Percentiles rank a stretch among this genome's conserved stretches.
Conservation (phyloP, 306 rosid genomes). For the Cicer pinnatifidum region DNA sequence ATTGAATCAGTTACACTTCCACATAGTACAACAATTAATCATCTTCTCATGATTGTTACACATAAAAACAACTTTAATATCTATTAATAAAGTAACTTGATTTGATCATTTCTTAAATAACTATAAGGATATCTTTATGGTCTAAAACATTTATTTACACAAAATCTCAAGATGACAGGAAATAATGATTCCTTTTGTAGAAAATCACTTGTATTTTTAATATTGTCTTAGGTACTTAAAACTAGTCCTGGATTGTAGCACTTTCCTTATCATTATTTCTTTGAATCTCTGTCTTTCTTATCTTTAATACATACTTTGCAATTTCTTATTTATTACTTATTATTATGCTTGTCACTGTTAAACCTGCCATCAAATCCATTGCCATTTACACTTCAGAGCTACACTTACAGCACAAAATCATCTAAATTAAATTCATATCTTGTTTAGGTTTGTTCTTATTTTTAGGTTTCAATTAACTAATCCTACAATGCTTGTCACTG, state of each 20-base stretch:
- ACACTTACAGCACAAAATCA: too few species aligned
- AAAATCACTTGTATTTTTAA: constrained; percentile 17
- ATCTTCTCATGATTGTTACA: too few species aligned
- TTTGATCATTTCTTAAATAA: background rate
- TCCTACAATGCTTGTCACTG: too few species aligned
- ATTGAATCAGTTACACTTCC: background rate
- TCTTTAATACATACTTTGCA: constrained; percentile 23
- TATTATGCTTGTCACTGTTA: too few species aligned
- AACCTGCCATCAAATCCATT: too few species aligned
- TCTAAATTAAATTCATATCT: too few species aligned
- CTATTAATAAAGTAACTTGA: background rate
- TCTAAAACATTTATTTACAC: constrained; percentile 4
- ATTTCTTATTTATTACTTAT: background rate
- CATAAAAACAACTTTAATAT: background rate
- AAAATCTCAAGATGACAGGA: background rate
- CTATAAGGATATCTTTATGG: background rate
- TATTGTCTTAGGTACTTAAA: constrained; percentile 11
- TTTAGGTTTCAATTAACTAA: too few species aligned
- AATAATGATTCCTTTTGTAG: constrained; percentile 11
- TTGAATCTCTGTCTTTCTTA: background rate
- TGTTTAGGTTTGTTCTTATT: too few species aligned
- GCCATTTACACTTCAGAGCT: too few species aligned
- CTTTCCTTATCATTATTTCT: too few species aligned
- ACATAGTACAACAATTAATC: background rate
- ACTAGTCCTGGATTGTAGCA: constrained; percentile 45